Evolutionary conservation across 176 grass and related monocot species (phyloP).

Genomic region (Secale cereale): DNA sequence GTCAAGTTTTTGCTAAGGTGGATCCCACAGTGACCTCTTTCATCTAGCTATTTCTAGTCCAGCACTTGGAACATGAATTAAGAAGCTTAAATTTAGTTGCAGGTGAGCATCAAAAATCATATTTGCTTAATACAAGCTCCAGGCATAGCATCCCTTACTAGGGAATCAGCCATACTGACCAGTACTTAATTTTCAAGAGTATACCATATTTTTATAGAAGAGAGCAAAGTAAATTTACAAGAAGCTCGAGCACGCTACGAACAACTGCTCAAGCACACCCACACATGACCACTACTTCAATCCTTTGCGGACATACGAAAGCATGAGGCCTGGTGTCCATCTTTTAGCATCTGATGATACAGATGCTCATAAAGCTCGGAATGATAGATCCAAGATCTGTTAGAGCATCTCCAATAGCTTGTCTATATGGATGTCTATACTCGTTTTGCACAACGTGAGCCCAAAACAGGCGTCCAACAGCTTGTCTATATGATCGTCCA

Average conservation of each 20-base stretch:
- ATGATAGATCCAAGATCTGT: conserved; percentile 22
- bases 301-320: background rate
- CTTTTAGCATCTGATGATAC: background rate
- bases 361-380: background rate
- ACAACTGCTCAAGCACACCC: too few species aligned
- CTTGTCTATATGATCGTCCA: too few species aligned
- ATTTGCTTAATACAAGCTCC: background rate
- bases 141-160: background rate
- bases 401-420: too few species aligned
- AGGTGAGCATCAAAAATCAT: background rate
- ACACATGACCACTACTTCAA: background rate
- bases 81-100: background rate
- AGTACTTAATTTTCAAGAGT: too few species aligned
- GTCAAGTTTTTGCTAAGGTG: background rate
- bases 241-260: too few species aligned
- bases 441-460: too few species aligned
- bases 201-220: too few species aligned
- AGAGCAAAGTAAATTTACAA: too few species aligned
- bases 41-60: background rate
- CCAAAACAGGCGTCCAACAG: too few species aligned
- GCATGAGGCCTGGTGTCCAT: background rate
- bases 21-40: background rate
- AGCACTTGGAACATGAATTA: background rate
- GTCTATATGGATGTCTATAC: too few species aligned
- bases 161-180: background rate